Percentiles rank a stretch among this genome's conserved stretches.
Evolutionary conservation across 108 stramenopile species (phyloP).

Genomic region (Stephanodiscus minutulus): DNA sequence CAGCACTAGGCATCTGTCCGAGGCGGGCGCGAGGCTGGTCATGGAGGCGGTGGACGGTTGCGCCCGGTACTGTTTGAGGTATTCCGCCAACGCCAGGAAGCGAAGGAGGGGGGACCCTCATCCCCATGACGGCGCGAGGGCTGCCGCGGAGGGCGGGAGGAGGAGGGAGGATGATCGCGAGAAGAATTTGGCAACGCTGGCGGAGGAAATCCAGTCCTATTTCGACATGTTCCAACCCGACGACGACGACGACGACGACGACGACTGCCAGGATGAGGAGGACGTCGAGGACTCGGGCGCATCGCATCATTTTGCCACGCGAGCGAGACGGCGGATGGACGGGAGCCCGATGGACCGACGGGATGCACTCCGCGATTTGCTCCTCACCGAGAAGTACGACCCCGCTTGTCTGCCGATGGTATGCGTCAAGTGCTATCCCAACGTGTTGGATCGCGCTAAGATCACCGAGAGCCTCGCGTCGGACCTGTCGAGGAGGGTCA

Average conservation of each 20-base stretch:
- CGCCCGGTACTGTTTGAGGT: conserved; percentile 13
- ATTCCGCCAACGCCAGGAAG: conserved; percentile 10
- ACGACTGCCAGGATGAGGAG: neutral
- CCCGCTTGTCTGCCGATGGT: conserved; percentile 36
- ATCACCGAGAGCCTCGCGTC: conserved; percentile 18
- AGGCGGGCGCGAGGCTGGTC: conserved; percentile 14
- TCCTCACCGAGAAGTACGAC: conserved; percentile 21
- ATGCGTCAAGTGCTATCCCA: conserved; percentile 38
- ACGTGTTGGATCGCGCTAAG: conserved; percentile 32
- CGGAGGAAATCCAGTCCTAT: conserved; percentile 11
- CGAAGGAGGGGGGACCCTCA: neutral
- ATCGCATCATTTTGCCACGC: neutral
- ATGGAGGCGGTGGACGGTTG: conserved; percentile 19
- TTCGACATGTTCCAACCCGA: conserved; percentile 41
- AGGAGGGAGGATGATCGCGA: neutral
- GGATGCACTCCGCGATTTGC: neutral
- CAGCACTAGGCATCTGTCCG: conserved; percentile 17
- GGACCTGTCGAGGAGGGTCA: conserved; percentile 18
- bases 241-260: neutral
- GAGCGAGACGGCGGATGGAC: neutral
- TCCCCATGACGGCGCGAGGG: neutral
- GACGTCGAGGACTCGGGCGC: neutral
- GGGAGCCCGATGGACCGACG: neutral
- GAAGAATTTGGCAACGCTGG: neutral
- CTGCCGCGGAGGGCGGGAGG: neutral